Conservation (phyloP, 345 rosid species). For the Carallia pectinifolia region DNA sequence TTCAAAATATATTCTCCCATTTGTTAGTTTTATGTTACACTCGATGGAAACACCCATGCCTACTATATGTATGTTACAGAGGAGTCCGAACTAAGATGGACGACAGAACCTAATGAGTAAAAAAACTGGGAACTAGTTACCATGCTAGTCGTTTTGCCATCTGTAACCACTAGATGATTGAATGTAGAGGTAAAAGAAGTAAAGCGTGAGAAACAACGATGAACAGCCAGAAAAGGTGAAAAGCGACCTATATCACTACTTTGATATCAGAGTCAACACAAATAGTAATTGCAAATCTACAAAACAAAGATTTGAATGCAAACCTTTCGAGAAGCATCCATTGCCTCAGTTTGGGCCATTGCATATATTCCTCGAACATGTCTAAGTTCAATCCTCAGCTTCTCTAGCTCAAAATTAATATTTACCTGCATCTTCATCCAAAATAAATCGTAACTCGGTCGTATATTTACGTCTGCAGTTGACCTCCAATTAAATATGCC, state of each 20-base stretch:
- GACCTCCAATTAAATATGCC: background rate
- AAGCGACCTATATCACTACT: background rate
- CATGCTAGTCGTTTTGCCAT: no score
- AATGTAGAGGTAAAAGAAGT: no score
- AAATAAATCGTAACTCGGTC: conserved; percentile 1
- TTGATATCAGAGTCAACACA: background rate
- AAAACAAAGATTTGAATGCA: conserved; percentile 13
- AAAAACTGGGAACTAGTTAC: no score
- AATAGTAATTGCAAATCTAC: background rate
- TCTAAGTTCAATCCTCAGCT: conserved; percentile 79
- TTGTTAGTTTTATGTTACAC: no score
- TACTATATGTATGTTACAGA: no score
- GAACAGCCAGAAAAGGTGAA: no score
- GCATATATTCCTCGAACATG: conserved; percentile 76
- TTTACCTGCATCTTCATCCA: conserved; percentile 37
- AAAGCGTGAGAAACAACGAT: no score
- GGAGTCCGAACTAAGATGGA: no score
- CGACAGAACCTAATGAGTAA: no score
- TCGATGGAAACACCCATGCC: no score
- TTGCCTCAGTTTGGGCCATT: conserved; percentile 66
- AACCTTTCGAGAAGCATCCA: conserved; percentile 83
- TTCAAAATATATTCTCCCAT: no score
- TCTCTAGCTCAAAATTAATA: conserved; percentile 74
- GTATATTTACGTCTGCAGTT: background rate
- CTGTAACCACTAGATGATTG: no score